Conservation (phyloP, 2,329 filamentous ascomycete genomes). For the Zalaria sp. region DNA sequence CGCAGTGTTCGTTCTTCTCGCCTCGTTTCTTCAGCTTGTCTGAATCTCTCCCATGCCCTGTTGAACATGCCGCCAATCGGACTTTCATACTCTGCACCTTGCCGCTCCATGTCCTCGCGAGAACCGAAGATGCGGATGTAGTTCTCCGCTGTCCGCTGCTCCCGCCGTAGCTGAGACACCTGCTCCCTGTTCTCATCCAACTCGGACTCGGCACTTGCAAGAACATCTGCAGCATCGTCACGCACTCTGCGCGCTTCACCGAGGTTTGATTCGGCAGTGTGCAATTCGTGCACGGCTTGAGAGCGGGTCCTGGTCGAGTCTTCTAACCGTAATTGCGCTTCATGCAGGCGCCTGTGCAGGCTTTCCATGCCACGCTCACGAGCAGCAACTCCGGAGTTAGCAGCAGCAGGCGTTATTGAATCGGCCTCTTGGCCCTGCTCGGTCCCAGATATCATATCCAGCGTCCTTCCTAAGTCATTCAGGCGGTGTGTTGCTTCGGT, state of each 20-base stretch:
- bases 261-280: constrained; percentile 2
- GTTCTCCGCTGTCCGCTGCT: constrained; percentile 21
- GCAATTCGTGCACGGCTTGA: constrained; percentile 15
- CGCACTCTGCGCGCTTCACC: constrained; percentile 4
- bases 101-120: constrained; percentile 30
- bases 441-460: constrained; percentile 12
- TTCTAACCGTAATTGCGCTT: constrained; percentile 16
- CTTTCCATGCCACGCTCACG: constrained; percentile 5
- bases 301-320: constrained; percentile 17
- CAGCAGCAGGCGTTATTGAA: neutral
- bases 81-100: constrained; percentile 32
- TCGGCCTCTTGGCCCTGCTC: neutral
- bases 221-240: constrained; percentile 4
- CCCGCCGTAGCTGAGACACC: constrained; percentile 18
- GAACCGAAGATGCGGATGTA: constrained; percentile 30
- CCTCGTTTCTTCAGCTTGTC: constrained; percentile 25
- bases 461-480: constrained; percentile 14
- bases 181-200: constrained; percentile 16
- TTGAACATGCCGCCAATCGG: constrained; percentile 34
- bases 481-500: constrained; percentile 15
- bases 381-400: neutral
- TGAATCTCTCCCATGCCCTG: constrained; percentile 28
- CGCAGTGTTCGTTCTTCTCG: constrained; percentile 18
- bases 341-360: constrained; percentile 16
- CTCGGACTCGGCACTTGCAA: constrained; percentile 19